Percentiles rank a stretch among this genome's conserved stretches.
These are phyloP conservation scores for Avena eriantha DNA, from an alignment of 176 grass and related monocot species.

Conservation along the genomic window DNA sequence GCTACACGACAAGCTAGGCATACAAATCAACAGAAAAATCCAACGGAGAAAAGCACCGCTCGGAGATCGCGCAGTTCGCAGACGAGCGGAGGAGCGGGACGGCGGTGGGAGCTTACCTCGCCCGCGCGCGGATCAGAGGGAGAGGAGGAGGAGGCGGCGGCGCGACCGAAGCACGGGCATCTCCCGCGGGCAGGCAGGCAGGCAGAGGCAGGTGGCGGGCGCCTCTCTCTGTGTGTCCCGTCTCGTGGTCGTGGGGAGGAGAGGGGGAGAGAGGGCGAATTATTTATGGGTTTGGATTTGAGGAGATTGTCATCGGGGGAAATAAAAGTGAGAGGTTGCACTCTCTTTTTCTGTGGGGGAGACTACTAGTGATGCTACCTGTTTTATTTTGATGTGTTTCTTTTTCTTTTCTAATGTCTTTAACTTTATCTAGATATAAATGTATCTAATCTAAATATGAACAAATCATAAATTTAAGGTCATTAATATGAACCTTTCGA, in stretches of 20 bases:
- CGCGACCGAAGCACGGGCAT: conserved; percentile 29
- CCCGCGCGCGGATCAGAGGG: conserved; percentile 42
- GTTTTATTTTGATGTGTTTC: too few species aligned
- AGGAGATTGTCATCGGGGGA: background rate
- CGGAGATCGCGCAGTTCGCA: background rate
- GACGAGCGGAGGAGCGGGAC: background rate
- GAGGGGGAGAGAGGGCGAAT: background rate
- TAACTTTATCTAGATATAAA: too few species aligned
- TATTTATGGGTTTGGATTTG: conserved; percentile 54
- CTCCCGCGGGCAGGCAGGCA: background rate
- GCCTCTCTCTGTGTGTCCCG: too few species aligned
- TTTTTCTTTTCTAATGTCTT: too few species aligned
- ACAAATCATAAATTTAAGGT: too few species aligned
- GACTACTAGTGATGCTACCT: too few species aligned
- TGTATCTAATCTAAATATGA: too few species aligned
- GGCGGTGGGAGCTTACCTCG: conserved; percentile 45
- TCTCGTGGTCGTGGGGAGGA: background rate
- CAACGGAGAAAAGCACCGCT: background rate
- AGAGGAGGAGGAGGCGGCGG: conserved; percentile 15
- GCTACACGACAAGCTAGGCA: conserved; percentile 37
- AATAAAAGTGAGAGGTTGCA: background rate
- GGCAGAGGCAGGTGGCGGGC: background rate
- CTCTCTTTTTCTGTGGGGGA: background rate
- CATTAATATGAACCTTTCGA: too few species aligned
- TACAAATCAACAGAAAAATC: conserved; percentile 22